These are phyloP conservation scores for Xylaria sp. DNA, from an alignment of 2,329 filamentous ascomycete species.

Conservation along the genomic window DNA sequence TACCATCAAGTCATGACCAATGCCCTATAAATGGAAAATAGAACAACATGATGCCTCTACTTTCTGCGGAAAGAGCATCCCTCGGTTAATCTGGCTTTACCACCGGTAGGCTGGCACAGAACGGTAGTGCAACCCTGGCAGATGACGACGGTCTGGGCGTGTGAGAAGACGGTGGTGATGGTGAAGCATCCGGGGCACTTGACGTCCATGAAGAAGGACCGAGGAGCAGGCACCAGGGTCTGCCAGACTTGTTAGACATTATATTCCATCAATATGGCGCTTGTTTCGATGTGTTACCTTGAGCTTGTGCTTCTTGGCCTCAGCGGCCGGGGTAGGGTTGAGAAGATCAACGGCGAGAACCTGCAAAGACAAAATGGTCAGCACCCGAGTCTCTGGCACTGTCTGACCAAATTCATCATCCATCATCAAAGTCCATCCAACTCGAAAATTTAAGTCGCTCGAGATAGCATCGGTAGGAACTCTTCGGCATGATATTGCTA, in stretches of 20 bases:
- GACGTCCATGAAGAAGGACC: slow-evolving; percentile 99
- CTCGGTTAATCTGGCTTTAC: slow-evolving; percentile 98
- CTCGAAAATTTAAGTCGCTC: slow-evolving; percentile 11
- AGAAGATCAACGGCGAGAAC: slow-evolving; percentile 99
- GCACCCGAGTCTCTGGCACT: slow-evolving; percentile 51
- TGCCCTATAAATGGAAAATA: slow-evolving; percentile 56
- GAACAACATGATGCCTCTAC: slow-evolving; percentile 74
- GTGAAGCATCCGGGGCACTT: slow-evolving; percentile 99
- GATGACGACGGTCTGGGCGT: slow-evolving; percentile 99
- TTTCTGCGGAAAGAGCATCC: slow-evolving; percentile 99
- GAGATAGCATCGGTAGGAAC: not conserved
- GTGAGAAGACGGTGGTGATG: slow-evolving; percentile 99
- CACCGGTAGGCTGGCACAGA: slow-evolving; percentile 99
- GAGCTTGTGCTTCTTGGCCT: slow-evolving; percentile 99
- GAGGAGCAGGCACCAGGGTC: slow-evolving; percentile 94
- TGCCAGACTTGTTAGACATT: slow-evolving; percentile 53
- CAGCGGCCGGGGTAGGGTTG: slow-evolving; percentile 96
- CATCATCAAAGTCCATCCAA: slow-evolving; percentile 13
- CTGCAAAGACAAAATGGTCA: slow-evolving; percentile 60
- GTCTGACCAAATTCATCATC: slow-evolving; percentile 12
- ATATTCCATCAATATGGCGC: slow-evolving; percentile 33
- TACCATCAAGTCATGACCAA: slow-evolving; percentile 62
- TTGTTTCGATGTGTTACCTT: slow-evolving; percentile 77
- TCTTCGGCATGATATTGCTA: not conserved
- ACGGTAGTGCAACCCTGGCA: slow-evolving; percentile 99